Conservation (phyloP, 768 basidiomycete species). For the Coprinopsis sp. region DNA sequence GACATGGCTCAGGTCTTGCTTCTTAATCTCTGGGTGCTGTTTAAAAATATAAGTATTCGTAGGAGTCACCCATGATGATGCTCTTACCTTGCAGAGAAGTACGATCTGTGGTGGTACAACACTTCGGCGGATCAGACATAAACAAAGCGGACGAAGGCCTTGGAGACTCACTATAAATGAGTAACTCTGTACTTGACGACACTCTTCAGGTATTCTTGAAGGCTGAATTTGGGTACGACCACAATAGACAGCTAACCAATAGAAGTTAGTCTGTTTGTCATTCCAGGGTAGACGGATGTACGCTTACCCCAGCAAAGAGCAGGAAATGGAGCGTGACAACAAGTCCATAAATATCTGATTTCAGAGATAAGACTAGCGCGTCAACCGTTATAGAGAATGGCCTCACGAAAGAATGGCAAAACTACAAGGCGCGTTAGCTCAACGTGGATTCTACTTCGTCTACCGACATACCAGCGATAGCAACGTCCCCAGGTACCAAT, state of each 20-base stretch:
- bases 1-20: slow-evolving; percentile 48
- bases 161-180: slow-evolving; percentile 45
- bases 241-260: slow-evolving; percentile 46
- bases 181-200: slow-evolving; percentile 51
- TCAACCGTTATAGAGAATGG: neutral
- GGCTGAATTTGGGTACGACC: slow-evolving; percentile 63
- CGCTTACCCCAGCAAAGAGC: slow-evolving; percentile 48
- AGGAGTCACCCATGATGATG: neutral
- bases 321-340: slow-evolving; percentile 52
- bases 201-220: slow-evolving; percentile 49
- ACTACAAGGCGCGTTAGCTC: slow-evolving; percentile 26
- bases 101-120: slow-evolving; percentile 66
- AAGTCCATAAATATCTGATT: slow-evolving; percentile 57
- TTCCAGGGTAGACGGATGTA: neutral
- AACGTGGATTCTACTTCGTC: neutral
- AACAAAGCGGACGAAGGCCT: no score
- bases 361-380: neutral
- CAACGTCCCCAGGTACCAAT: slow-evolving; percentile 51
- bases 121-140: slow-evolving; percentile 15
- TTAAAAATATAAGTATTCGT: slow-evolving; percentile 3
- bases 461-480: slow-evolving; percentile 40
- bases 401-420: slow-evolving; percentile 55
- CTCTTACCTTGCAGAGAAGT: slow-evolving; percentile 58
- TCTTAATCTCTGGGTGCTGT: slow-evolving; percentile 49
- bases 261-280: neutral